Evolutionary conservation across 331 rosid genomes (phyloP).

Genomic region (Saraca asoca): DNA sequence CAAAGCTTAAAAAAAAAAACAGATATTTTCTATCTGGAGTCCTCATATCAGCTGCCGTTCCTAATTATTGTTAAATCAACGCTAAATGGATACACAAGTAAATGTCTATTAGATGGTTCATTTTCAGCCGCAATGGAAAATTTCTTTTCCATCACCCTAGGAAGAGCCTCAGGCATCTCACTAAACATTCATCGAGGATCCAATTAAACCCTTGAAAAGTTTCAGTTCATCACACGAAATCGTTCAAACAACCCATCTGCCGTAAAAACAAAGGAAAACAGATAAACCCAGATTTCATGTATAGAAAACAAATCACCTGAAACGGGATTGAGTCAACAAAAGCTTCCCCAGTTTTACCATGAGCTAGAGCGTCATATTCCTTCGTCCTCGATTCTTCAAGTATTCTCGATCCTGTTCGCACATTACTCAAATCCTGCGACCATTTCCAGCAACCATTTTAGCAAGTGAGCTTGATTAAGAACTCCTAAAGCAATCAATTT

Average conservation of each 20-base stretch:
- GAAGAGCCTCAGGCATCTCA: neutral
- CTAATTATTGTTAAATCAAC: neutral
- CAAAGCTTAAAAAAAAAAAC: slow-evolving; percentile 1
- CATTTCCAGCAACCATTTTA: neutral
- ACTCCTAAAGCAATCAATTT: neutral
- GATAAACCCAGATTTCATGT: neutral
- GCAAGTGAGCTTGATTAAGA: neutral
- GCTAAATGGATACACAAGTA: neutral
- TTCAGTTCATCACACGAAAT: neutral
- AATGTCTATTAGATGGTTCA: neutral
- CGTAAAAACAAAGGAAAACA: neutral
- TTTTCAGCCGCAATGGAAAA: neutral
- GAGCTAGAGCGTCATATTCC: slow-evolving; percentile 17
- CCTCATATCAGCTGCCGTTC: slow-evolving; percentile 8
- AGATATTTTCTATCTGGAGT: neutral
- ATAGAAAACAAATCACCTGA: slow-evolving; percentile 40
- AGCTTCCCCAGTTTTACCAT: slow-evolving; percentile 43
- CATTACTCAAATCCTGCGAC: slow-evolving; percentile 36
- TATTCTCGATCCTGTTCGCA: slow-evolving; percentile 15
- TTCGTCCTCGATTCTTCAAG: slow-evolving; percentile 28
- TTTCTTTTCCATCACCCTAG: neutral
- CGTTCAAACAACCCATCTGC: too few relatives aligned
- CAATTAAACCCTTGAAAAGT: neutral
- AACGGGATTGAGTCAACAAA: slow-evolving; percentile 45
- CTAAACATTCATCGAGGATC: too few relatives aligned